phyloP scores from a whole-genome alignment of 164 flowering plant species.

The Magnolia sinica region DNA sequence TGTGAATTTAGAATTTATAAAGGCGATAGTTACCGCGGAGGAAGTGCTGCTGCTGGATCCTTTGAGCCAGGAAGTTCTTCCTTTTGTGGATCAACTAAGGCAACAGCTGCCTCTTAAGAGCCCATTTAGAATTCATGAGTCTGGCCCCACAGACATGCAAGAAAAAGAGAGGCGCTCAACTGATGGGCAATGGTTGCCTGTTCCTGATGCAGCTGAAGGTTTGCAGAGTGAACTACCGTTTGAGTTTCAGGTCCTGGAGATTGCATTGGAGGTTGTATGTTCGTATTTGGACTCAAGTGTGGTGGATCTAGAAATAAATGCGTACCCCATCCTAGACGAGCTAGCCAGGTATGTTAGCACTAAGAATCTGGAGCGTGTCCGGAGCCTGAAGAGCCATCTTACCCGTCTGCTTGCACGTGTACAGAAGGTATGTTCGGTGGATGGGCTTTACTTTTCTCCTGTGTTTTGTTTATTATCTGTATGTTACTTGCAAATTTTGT shows the following conservation, averaged over 20 bases:
- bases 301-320: conserved; percentile 74
- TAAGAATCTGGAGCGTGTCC: conserved; percentile 81
- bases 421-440: conserved; percentile 58
- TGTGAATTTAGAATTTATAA: conserved; percentile 86
- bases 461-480: too few species aligned
- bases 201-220: conserved; percentile 65
- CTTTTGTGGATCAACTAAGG: conserved; percentile 83
- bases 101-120: conserved; percentile 59
- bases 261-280: conserved; percentile 85
- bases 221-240: conserved; percentile 80
- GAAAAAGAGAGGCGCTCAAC: conserved; percentile 41
- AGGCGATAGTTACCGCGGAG: conserved; percentile 94
- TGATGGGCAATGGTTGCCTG: conserved; percentile 52
- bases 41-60: conserved; percentile 91
- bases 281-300: conserved; percentile 70
- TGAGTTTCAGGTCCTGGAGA: conserved; percentile 90
- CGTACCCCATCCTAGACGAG: conserved; percentile 87
- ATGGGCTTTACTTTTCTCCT: not conserved
- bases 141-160: conserved; percentile 26
- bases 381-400: conserved; percentile 88
- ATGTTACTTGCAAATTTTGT: too few species aligned
- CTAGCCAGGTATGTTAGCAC: conserved; percentile 84
- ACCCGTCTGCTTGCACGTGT: conserved; percentile 93
- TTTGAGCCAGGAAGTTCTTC: conserved; percentile 74
- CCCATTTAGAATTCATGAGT: conserved; percentile 27